Evolutionary conservation across 2,329 filamentous ascomycete genomes (phyloP).

Genomic region (Fusarium austroafricanum): DNA sequence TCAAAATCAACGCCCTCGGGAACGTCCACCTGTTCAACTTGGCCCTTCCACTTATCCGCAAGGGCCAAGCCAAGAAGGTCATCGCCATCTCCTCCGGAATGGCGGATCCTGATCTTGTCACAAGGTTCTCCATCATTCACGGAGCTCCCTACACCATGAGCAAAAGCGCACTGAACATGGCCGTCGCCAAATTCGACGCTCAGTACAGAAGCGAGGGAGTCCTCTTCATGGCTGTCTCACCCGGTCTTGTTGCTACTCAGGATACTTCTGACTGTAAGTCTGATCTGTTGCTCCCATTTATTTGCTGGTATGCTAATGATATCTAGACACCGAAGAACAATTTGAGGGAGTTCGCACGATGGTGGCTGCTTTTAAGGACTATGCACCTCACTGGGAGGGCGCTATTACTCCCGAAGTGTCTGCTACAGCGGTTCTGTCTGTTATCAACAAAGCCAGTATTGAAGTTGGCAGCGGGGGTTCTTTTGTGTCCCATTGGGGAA

Average conservation of each 20-base stretch:
- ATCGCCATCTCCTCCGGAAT: conserved; percentile 61
- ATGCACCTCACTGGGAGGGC: conserved; percentile 55
- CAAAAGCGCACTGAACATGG: conserved; percentile 65
- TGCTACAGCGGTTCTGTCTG: conserved; percentile 48
- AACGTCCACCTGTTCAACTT: conserved; percentile 64
- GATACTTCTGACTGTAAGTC: conserved; percentile 45
- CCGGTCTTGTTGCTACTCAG: conserved; percentile 62
- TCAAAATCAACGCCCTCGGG: conserved; percentile 63
- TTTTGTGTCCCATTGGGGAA: conserved; percentile 66
- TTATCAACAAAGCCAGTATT: conserved; percentile 50
- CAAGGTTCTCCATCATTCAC: conserved; percentile 50
- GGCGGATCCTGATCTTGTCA: conserved; percentile 59
- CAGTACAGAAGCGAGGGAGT: conserved; percentile 63
- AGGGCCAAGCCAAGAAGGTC: conserved; percentile 65
- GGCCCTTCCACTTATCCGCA: conserved; percentile 64
- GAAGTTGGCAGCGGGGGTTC: conserved; percentile 60
- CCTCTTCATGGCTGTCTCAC: conserved; percentile 63
- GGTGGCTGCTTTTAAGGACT: conserved; percentile 48
- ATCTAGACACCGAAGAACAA: conserved; percentile 45
- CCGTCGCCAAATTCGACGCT: conserved; percentile 64
- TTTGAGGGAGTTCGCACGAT: conserved; percentile 38
- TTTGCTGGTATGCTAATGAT: conserved; percentile 9
- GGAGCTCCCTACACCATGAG: conserved; percentile 58
- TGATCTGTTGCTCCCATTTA: too few species aligned
- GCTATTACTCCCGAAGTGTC: conserved; percentile 53